Percentiles rank a stretch among this genome's conserved stretches.
Evolutionary conservation across 495 filamentous ascomycete genomes (phyloP).

Genomic region (Chaetomium cochliodes): DNA sequence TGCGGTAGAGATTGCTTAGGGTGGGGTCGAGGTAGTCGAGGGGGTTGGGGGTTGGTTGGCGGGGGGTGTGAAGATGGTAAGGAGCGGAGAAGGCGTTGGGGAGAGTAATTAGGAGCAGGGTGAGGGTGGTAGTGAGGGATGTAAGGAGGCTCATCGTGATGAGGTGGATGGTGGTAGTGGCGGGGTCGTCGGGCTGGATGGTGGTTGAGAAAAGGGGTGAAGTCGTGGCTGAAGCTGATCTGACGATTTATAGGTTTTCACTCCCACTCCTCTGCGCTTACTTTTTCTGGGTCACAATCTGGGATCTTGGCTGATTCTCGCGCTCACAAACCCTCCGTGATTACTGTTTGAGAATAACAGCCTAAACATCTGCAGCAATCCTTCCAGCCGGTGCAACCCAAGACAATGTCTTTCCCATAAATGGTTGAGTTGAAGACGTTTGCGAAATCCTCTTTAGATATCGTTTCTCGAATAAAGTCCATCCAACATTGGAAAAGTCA

Average conservation of each 20-base stretch:
- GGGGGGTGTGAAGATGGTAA: not conserved
- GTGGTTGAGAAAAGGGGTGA: not conserved
- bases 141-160: too few relatives aligned
- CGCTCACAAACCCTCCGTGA: not conserved
- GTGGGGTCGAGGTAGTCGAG: slow-evolving; percentile 12
- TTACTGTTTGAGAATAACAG: not conserved
- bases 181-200: not conserved
- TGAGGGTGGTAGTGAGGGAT: not conserved
- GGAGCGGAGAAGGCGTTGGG: not conserved
- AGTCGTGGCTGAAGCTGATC: not conserved
- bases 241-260: not conserved
- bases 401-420: not conserved
- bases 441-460: too few relatives aligned
- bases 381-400: not conserved
- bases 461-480: too few relatives aligned
- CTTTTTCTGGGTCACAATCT: not conserved
- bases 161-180: not conserved
- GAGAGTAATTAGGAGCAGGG: not conserved
- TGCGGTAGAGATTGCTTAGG: not conserved
- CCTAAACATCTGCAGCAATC: not conserved
- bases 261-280: not conserved
- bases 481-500: too few relatives aligned
- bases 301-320: not conserved
- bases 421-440: not conserved
- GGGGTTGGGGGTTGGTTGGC: slow-evolving; percentile 14